A percentile compares a stretch with the other conserved stretches of the same genome.
phyloP scores from a whole-genome alignment of 129 eudicot species.

The Kitagawia praeruptora region DNA sequence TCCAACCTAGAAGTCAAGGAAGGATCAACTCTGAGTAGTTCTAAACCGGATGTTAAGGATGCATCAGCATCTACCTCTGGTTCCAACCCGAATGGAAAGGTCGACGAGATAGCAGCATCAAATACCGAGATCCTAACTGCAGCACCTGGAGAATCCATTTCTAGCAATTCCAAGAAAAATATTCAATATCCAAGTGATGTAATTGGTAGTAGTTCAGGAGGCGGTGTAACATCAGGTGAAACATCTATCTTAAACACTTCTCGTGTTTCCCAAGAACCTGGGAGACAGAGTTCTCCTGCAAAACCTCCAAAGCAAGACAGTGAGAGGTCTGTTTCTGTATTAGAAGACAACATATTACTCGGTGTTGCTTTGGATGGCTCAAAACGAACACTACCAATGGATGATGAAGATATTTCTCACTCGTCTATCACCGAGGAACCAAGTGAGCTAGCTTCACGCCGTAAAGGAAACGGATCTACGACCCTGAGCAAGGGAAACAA shows the following conservation, averaged over 20 bases:
- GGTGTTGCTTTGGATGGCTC: constrained; percentile 89
- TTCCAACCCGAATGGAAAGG: constrained; percentile 19
- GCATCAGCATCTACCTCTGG: constrained; percentile 18
- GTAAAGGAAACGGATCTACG: constrained; percentile 33
- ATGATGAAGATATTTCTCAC: constrained; percentile 37
- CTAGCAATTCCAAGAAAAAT: constrained; percentile 13
- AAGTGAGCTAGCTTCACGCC: constrained; percentile 42
- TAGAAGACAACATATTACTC: constrained; percentile 72
- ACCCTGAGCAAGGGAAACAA: constrained; percentile 29
- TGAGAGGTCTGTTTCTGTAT: constrained; percentile 22
- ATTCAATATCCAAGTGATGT: background rate
- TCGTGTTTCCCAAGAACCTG: constrained; percentile 6
- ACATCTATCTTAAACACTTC: background rate
- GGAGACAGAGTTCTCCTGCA: constrained; percentile 8
- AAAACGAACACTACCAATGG: constrained; percentile 61
- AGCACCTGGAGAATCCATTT: background rate
- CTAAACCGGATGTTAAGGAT: constrained; percentile 12
- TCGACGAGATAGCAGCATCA: background rate
- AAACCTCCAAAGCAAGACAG: constrained; percentile 24
- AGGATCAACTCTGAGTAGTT: constrained; percentile 1
- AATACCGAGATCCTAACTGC: background rate
- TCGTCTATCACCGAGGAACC: constrained; percentile 30
- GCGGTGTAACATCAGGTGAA: background rate
- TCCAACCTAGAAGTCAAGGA: constrained; percentile 30
- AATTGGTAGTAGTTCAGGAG: background rate